Percentiles rank a stretch among this genome's conserved stretches.
phyloP scores from a whole-genome alignment of 139 green algal species.

The Coccomyxa sp. region DNA sequence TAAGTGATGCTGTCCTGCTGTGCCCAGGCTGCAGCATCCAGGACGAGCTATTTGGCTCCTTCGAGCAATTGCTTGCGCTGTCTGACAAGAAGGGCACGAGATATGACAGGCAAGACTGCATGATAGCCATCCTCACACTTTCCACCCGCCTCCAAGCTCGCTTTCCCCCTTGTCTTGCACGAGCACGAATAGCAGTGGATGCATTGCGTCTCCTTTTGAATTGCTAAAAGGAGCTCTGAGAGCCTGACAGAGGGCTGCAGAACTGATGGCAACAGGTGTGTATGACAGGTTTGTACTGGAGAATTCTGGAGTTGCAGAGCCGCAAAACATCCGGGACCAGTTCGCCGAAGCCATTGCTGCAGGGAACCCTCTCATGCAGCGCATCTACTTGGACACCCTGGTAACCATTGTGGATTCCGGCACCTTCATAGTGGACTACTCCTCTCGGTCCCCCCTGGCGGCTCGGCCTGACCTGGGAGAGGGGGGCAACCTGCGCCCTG shows the following conservation, averaged over 20 bases:
- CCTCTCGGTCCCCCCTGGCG: constrained; percentile 52
- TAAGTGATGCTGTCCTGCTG: not conserved
- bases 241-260: no score
- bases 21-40: constrained; percentile 72
- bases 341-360: constrained; percentile 70
- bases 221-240: no score
- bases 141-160: not conserved
- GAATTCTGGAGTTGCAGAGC: constrained; percentile 90
- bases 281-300: constrained; percentile 78
- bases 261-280: no score
- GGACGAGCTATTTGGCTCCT: constrained; percentile 87
- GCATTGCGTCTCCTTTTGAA: no score
- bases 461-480: constrained; percentile 83
- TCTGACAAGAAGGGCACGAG: constrained; percentile 59
- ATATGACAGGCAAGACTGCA: constrained; percentile 62
- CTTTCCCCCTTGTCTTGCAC: no score
- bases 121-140: not conserved
- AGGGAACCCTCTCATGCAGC: constrained; percentile 64
- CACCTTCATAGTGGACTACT: constrained; percentile 79
- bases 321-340: constrained; percentile 84
- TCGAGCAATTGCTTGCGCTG: constrained; percentile 78
- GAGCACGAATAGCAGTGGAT: no score
- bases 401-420: constrained; percentile 76
- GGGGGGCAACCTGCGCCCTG: constrained; percentile 72
- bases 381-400: constrained; percentile 76